Evolutionary conservation across 2,329 filamentous ascomycete species (phyloP), one percentile per base, ranked within the genome.

Genomic region (Colletotrichum simmondsii): DNA sequence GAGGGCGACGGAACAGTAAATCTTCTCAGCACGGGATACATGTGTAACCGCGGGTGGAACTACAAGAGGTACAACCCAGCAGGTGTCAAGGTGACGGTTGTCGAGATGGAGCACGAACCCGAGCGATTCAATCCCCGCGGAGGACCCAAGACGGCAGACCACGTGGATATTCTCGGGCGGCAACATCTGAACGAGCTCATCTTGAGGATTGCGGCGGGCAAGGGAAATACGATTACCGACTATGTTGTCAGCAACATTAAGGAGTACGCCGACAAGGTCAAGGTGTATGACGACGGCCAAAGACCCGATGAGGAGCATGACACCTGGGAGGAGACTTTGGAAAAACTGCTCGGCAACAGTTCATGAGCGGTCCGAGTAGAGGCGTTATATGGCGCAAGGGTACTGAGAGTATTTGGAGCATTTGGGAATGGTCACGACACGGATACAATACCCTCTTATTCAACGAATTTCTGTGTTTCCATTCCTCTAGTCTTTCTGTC

Each of bases 1-100:
- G 97, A 98, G 81, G 97, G 97, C 4, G 97, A 99, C 77, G 97
- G 97, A 1, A 99, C 97, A 0, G 97, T 99, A 54, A 97, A 95
- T 75, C 83, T 99, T n/a, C 84, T 99, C 12, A 97, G 94, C 77
- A 91, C 92, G 1, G 97, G 96, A 2, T 99, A 98, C 81, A 98
- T 99, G 97, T 99, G 97, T 82, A 93, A 95, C 77, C 95, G 93
- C 78, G 97, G 97, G 3, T 99, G 97, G 97, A 92, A 92, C 71
- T 93, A 98, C 82, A 95, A 95, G 82, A 90, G 97, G 46, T 99
- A 97, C 81, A 99, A 99, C 78, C 97, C 97, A 0, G 93, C 95
- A 0, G 92, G 92, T 2, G 89, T 92, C 37, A 91, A 95, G 78
- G 86, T 99, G 75, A 97, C 92, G 53, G 94, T 95, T 0, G 95